Percentiles rank a stretch among this genome's conserved stretches.
Conservation (phyloP, 148 eudicot species). For the Dysphania ambrosioides region DNA sequence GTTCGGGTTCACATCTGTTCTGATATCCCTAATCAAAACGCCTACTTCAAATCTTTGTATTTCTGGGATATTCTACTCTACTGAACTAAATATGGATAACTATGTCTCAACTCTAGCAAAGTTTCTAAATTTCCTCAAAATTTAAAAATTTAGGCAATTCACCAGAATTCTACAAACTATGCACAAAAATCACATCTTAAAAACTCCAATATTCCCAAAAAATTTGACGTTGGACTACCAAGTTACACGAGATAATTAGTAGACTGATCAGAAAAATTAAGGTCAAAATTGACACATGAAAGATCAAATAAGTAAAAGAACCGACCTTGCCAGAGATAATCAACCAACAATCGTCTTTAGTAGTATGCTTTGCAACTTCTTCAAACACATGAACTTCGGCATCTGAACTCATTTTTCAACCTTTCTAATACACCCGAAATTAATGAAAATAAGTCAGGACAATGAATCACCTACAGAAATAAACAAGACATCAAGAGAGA, state of each 20-base stretch:
- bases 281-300: background rate
- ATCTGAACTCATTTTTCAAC: constrained; percentile 37
- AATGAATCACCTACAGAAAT: too few relatives aligned
- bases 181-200: too few relatives aligned
- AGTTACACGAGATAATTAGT: too few relatives aligned
- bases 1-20: too few relatives aligned
- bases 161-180: too few relatives aligned
- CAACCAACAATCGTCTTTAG: constrained; percentile 55
- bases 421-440: background rate
- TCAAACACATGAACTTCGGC: constrained; percentile 35
- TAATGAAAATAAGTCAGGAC: background rate
- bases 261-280: background rate
- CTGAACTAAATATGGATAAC: background rate
- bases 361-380: constrained; percentile 50
- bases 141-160: background rate
- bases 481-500: too few relatives aligned
- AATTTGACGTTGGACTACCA: too few relatives aligned
- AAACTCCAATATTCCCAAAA: too few relatives aligned
- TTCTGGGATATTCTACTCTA: background rate
- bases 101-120: background rate
- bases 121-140: background rate
- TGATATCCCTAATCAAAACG: background rate
- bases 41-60: background rate
- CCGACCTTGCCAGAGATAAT: constrained; percentile 51
- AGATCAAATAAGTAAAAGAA: background rate